Conservation (phyloP, 441 rosid species). For the Kokia cookei region DNA sequence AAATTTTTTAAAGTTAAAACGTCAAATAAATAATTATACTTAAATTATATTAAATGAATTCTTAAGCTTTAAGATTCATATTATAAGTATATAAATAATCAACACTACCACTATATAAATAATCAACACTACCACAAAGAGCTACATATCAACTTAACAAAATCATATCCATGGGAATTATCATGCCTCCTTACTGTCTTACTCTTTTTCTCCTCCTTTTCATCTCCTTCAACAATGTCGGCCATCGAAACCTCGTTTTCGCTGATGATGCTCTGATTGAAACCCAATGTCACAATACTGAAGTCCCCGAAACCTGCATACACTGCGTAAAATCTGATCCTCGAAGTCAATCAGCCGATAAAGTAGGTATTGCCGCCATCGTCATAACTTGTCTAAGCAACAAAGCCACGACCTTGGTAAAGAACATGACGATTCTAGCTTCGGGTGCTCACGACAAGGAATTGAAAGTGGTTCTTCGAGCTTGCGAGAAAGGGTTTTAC, state of each 20-base stretch:
- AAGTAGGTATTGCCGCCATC: slow-evolving; percentile 3
- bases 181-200: background rate
- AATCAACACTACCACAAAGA: background rate
- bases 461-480: background rate
- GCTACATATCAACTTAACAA: background rate
- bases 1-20: no score
- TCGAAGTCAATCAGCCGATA: background rate
- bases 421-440: slow-evolving; percentile 7
- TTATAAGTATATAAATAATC: no score
- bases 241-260: background rate
- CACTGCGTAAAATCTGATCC: slow-evolving; percentile 20
- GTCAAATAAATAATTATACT: no score
- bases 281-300: slow-evolving; percentile 10
- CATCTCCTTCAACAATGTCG: background rate
- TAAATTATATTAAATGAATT: no score
- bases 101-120: no score
- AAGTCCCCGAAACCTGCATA: slow-evolving; percentile 1
- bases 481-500: background rate
- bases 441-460: background rate
- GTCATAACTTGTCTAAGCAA: slow-evolving; percentile 6
- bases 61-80: no score
- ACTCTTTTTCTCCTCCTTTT: background rate
- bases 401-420: background rate
- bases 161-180: background rate
- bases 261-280: slow-evolving; percentile 6